Evolutionary conservation across 257 asterid species (phyloP), one percentile per base, ranked within the genome.

Genomic region (Capsicum pubescens): DNA sequence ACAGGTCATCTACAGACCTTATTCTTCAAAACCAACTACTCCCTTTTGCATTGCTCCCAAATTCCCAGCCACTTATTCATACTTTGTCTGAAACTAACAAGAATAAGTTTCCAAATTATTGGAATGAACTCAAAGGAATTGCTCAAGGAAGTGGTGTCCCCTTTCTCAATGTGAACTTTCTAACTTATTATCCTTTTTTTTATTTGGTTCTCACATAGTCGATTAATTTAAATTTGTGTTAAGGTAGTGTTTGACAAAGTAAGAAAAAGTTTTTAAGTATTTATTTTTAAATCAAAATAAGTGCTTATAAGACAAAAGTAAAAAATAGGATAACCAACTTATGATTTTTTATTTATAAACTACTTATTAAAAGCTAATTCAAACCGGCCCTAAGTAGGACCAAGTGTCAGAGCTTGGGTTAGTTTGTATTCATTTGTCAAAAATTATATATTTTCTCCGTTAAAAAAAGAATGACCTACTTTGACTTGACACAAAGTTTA

Each of bases 101-200:
- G 86, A 85, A 86, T 68, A 91, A 80, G 91, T 95, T 90, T 84
- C 98, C 95, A 0, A 26, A 14, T 21, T 92, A 91, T 71, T 94
- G 97, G 98, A 93, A 95, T 21, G 99, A 95, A 84, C 96, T 95
- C 88, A 46, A 80, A 77, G 99, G 96, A 84, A 92, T 92, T 83
- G 95, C 99, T 2, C 83, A 87, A 54, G 99, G 97, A 60, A 94
- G 99, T 76, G 92, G 89, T 6, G 84, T 86, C 12, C 90, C 97
- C 15, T 92, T 93, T 89, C 98, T 92, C 72, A 88, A 94, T 86
- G 99, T 92, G 85, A 39, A 16, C 44, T 16, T 35, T 58, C 19
- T 17, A 57, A 35, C 14, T 78, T 48, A 36, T 82, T 26, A 26
- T 26, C 32, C 42, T 54, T 55, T 16, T 4, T 4, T 8, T 8